Conservation (phyloP, 495 filamentous ascomycete genomes). For the Aspergillus conjunctus region DNA sequence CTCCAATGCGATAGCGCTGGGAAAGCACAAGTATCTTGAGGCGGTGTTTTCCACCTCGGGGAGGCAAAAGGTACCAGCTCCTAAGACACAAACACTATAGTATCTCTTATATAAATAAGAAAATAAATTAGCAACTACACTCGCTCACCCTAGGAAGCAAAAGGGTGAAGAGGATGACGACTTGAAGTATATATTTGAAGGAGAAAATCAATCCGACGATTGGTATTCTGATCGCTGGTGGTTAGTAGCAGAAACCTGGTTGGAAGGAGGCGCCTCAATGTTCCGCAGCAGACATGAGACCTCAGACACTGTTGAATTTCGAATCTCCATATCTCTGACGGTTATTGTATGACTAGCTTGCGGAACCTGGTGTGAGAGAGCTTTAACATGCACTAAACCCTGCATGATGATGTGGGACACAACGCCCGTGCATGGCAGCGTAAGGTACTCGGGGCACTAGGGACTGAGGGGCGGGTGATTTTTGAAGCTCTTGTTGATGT, state of each 20-base stretch:
- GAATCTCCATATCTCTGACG: not conserved
- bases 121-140: not conserved
- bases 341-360: not conserved
- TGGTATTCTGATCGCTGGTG: too few relatives aligned
- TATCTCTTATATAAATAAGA: not conserved
- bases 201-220: too few relatives aligned
- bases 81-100: not conserved
- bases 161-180: not conserved
- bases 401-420: slow-evolving; percentile 19
- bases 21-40: slow-evolving; percentile 9
- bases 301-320: not conserved
- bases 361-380: not conserved
- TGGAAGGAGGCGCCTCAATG: too few relatives aligned
- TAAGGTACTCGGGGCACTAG: slow-evolving; percentile 5
- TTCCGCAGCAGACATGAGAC: too few relatives aligned
- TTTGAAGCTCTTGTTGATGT: not conserved
- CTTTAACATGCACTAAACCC: slow-evolving; percentile 9
- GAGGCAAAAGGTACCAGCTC: not conserved
- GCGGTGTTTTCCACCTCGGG: not conserved
- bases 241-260: too few relatives aligned
- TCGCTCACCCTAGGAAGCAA: not conserved
- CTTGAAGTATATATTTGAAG: too few relatives aligned
- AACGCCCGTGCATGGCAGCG: slow-evolving; percentile 17
- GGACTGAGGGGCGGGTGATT: not conserved
- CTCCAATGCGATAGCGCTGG: slow-evolving; percentile 12